These are phyloP conservation scores for Saccharomycopsis phalli DNA, from an alignment of 1,139 yeast species.

Conservation along the genomic window DNA sequence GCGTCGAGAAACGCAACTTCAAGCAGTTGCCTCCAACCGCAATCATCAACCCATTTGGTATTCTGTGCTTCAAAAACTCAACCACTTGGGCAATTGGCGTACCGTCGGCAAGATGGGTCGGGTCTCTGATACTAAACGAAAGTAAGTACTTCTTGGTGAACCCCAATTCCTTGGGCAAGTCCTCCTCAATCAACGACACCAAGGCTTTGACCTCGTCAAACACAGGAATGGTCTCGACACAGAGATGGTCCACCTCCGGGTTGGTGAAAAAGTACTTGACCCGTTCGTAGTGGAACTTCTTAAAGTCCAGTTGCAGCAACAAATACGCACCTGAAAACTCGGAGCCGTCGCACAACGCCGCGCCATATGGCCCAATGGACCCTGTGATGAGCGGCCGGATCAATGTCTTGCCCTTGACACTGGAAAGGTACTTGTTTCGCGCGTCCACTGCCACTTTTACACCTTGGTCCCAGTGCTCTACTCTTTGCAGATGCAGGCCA, in stretches of 20 bases:
- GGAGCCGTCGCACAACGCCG: conserved; percentile 52
- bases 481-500: conserved; percentile 11
- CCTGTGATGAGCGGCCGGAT: conserved; percentile 35
- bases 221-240: conserved; percentile 60
- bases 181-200: conserved; percentile 24
- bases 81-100: conserved; percentile 25
- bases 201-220: conserved; percentile 38
- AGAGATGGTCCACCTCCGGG: conserved; percentile 42
- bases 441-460: conserved; percentile 28
- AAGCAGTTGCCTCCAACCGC: conserved; percentile 41
- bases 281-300: conserved; percentile 42
- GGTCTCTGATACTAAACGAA: conserved; percentile 30
- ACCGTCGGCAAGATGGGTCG: conserved; percentile 35
- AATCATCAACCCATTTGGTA: conserved; percentile 22
- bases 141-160: conserved; percentile 27
- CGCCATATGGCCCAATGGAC: conserved; percentile 69
- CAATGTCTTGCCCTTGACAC: conserved; percentile 8
- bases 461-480: conserved; percentile 23
- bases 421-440: conserved; percentile 17
- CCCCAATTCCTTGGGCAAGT: conserved; percentile 13
- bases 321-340: conserved; percentile 61
- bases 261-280: conserved; percentile 32
- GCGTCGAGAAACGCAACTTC: conserved; percentile 26
- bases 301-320: conserved; percentile 26
- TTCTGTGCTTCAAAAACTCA: conserved; percentile 20